Base-by-base conservation (phyloP, 2,329 filamentous ascomycete genomes). In the Aschersonia sp. region DNA sequence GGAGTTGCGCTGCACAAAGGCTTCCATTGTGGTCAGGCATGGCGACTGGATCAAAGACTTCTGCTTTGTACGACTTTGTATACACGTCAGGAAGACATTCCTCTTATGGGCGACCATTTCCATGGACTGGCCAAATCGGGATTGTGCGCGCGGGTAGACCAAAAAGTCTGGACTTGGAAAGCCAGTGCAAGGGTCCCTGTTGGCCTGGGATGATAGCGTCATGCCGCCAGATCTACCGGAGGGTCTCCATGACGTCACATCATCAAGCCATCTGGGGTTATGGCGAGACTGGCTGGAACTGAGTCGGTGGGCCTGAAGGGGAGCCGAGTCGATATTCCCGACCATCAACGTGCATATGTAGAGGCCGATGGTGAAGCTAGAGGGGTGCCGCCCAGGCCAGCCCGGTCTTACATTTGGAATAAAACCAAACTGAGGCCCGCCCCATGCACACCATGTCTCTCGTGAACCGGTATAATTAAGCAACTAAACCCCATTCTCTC, bases 201-300 rank as follows among this genome's bases (percentile, higher is more conserved):
- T 5, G 11, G 40, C 40, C 40, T 29, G 40, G 40, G 22, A 30
- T 22, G 22, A 49, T 49, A 48, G 52, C 52, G 50, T 50, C 53
- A 52, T 52, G 46, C 51, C 49, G 30, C 44, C 39, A 43, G 48
- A 46, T 48, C 48, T 50, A 41, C 37, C 51, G 41, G 40, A 51
- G 47, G 45, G 44, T 47, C 48, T 52, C 50, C 43, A 53, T 57
- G 56, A 57, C 56, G 56, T 57, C 56, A 57, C 45, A 30, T 7
- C 14, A 30, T n/a, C 43, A 43, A 47, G 35, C 42, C 37, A n/a
- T 9, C 42, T 43, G 32, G 49, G 45, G 47, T 44, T 40, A 45
- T 35, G 22, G 32, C 32, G 31, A 31, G 30, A 41, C 9, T 35
- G 43, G 31, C 33, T 44, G 42, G 42, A 35, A 45, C 43, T 31